phyloP scores from a whole-genome alignment of 129 eudicot genomes.

The Artemisia annua region DNA sequence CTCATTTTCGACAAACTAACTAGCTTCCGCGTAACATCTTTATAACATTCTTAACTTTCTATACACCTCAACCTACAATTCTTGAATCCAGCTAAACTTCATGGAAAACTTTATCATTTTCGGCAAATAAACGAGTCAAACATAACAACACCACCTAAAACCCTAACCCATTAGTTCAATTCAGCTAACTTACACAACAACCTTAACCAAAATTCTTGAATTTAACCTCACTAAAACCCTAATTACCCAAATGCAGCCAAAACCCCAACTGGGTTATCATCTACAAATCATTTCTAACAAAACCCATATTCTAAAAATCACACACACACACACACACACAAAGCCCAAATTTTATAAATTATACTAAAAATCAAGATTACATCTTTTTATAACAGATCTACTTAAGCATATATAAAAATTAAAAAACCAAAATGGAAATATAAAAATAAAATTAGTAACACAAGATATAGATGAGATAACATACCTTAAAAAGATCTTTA shows the following conservation, averaged over 20 bases:
- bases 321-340: too few relatives aligned
- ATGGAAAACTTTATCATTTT: neutral
- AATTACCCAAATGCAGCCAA: slow-evolving; percentile 12
- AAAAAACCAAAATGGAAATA: slow-evolving; percentile 8
- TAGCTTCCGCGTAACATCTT: neutral
- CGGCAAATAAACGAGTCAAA: slow-evolving; percentile 3
- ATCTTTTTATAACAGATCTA: slow-evolving; percentile 35
- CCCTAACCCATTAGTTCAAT: slow-evolving; percentile 15
- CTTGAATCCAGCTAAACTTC: slow-evolving; percentile 20
- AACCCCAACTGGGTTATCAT: slow-evolving; percentile 8
- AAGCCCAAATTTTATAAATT: slow-evolving; percentile 3
- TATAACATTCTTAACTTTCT: slow-evolving; percentile 6
- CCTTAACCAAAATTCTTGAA: neutral
- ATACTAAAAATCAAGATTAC: neutral
- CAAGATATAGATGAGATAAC: slow-evolving; percentile 14
- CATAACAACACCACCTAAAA: slow-evolving; percentile 1
- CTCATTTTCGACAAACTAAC: slow-evolving; percentile 17
- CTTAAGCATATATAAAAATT: neutral
- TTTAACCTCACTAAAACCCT: slow-evolving; percentile 25
- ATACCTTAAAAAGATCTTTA: slow-evolving; percentile 37
- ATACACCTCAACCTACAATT: slow-evolving; percentile 10
- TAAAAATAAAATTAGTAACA: neutral
- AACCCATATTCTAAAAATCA: neutral
- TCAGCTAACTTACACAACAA: slow-evolving; percentile 2
- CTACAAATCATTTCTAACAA: neutral